Evolutionary conservation across 768 basidiomycete species (phyloP).

Genomic region (Lenzites betulinus): DNA sequence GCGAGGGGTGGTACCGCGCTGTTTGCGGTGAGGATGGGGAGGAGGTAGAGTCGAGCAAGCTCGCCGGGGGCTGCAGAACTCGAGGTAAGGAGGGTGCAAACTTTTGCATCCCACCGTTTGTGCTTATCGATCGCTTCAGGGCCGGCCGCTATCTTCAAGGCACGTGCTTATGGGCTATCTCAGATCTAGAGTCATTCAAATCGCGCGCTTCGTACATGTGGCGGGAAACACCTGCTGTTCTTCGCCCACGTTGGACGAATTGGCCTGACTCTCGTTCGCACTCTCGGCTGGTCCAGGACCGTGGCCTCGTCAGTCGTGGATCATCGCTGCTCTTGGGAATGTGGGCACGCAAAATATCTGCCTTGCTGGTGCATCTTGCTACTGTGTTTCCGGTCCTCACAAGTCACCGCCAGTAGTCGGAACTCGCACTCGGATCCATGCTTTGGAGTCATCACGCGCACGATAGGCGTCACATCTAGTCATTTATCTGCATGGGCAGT

Average conservation of each 20-base stretch:
- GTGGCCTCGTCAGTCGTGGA: neutral
- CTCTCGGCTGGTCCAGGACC: slow-evolving; percentile 6
- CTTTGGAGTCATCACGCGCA: neutral
- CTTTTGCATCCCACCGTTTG: slow-evolving; percentile 21
- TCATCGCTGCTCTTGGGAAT: too few relatives aligned
- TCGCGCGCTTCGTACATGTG: too few relatives aligned
- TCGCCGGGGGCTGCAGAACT: slow-evolving; percentile 34
- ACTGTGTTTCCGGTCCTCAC: neutral
- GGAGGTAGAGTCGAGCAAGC: slow-evolving; percentile 28
- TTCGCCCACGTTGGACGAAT: neutral
- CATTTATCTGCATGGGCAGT: neutral
- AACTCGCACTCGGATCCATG: too few relatives aligned
- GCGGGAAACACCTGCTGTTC: neutral
- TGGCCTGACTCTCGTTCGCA: neutral
- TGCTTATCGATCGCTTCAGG: slow-evolving; percentile 53
- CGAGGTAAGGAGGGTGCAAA: slow-evolving; percentile 27
- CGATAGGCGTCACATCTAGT: neutral
- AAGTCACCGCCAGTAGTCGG: neutral
- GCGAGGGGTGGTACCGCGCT: slow-evolving; percentile 14
- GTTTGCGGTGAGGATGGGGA: slow-evolving; percentile 16
- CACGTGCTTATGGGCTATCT: too few relatives aligned
- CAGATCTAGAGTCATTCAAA: too few relatives aligned
- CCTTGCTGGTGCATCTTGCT: neutral
- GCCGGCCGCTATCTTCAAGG: slow-evolving; percentile 34
- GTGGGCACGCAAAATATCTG: neutral